A percentile compares a stretch with the other conserved stretches of the same genome.
Conservation (phyloP, 2,329 filamentous ascomycete genomes). For the Magnaporthales sp. region DNA sequence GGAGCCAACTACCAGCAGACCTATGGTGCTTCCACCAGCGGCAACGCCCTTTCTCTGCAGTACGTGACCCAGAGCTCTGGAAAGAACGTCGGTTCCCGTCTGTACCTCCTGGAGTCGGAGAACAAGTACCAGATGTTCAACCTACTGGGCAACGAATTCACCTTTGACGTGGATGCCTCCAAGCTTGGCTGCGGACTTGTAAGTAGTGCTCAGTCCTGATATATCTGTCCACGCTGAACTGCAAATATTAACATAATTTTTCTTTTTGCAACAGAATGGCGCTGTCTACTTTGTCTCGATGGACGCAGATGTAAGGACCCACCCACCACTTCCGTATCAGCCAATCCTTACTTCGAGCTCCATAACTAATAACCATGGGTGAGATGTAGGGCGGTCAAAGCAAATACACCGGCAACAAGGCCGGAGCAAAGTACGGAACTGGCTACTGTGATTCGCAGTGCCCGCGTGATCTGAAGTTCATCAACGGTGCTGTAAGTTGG, state of each 20-base stretch:
- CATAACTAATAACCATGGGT: not conserved
- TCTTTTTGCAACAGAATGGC: conserved; percentile 51
- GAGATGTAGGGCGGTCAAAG: conserved; percentile 35
- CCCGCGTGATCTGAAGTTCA: conserved; percentile 48
- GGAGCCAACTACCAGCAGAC: conserved; percentile 40
- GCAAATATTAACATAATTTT: not conserved
- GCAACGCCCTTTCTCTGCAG: conserved; percentile 36
- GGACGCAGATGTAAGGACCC: conserved; percentile 37
- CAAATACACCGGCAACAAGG: conserved; percentile 41
- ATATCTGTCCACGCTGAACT: not conserved
- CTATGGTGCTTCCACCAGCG: conserved; percentile 42
- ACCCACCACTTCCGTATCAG: not conserved
- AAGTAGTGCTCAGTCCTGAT: not conserved
- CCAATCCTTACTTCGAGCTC: not conserved
- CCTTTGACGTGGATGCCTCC: conserved; percentile 64
- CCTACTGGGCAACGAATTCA: conserved; percentile 60
- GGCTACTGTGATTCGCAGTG: conserved; percentile 48
- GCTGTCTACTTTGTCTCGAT: conserved; percentile 60
- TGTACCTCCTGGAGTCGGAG: conserved; percentile 56
- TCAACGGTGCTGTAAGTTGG: conserved; percentile 36
- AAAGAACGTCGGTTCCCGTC: conserved; percentile 43
- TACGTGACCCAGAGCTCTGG: conserved; percentile 32
- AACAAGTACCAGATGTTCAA: conserved; percentile 57
- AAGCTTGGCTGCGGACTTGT: conserved; percentile 33
- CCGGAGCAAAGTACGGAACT: conserved; percentile 51